phyloP scores from a whole-genome alignment of 768 basidiomycete genomes.

The Mycena leptocephala region DNA sequence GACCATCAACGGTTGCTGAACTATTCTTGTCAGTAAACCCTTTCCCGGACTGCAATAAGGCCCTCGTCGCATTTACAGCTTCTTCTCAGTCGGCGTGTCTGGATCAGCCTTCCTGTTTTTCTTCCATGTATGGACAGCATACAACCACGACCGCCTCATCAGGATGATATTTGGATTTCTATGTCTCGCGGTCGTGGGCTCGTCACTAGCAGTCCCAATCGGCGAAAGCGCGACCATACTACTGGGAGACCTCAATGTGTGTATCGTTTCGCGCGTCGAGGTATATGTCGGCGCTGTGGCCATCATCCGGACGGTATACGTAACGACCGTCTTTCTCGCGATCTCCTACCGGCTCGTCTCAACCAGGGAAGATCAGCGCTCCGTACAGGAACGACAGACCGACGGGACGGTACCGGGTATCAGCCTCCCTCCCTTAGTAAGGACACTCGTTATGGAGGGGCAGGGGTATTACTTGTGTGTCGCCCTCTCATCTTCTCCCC shows the following conservation, averaged over 20 bases:
- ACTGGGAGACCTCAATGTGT: conserved; percentile 46
- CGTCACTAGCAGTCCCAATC: conserved; percentile 42
- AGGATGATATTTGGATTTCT: conserved; percentile 44
- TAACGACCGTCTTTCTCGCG: conserved; percentile 48
- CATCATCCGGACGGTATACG: conserved; percentile 41
- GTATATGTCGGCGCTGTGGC: conserved; percentile 36
- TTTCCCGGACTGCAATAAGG: neutral
- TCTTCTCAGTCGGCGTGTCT: conserved; percentile 41
- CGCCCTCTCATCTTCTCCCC: neutral
- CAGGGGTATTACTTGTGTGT: conserved; percentile 53
- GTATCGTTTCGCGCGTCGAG: conserved; percentile 37
- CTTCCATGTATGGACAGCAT: conserved; percentile 47
- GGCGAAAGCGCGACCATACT: conserved; percentile 35
- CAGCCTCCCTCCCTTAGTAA: conserved; percentile 44
- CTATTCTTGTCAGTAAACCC: conserved; percentile 20
- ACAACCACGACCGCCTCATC: conserved; percentile 38
- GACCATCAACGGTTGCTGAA: neutral
- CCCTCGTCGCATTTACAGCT: conserved; percentile 15
- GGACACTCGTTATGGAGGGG: conserved; percentile 45
- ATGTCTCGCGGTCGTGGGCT: conserved; percentile 49
- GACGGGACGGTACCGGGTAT: neutral
- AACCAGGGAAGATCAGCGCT: too few relatives aligned
- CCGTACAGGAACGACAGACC: neutral
- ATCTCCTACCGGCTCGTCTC: conserved; percentile 46
- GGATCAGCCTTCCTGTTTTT: conserved; percentile 47